A percentile compares a stretch with the other conserved stretches of the same genome.
Evolutionary conservation across 1,284 basidiomycete genomes (phyloP).

Genomic region (Malassezia arunalokei): DNA sequence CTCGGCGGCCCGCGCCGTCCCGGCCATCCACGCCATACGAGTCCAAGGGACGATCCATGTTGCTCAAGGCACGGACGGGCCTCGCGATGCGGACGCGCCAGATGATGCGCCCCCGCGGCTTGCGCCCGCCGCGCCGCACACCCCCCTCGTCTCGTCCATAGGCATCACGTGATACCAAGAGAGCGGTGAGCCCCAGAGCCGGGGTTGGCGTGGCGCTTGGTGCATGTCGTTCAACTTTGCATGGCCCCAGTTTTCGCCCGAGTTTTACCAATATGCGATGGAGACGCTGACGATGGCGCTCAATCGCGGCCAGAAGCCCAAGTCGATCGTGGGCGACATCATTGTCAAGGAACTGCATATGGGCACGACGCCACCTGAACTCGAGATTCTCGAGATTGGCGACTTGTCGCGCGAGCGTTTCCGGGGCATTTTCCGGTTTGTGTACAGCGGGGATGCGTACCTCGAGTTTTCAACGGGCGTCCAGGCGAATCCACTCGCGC

Average conservation of each 20-base stretch:
- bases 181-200: not conserved
- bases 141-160: not conserved
- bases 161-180: not conserved
- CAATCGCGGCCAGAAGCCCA: slow-evolving; percentile 58
- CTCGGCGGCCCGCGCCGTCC: not conserved
- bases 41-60: slow-evolving; percentile 11
- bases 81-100: slow-evolving; percentile 10
- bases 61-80: slow-evolving; percentile 8
- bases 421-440: slow-evolving; percentile 87
- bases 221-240: slow-evolving; percentile 90
- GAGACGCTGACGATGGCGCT: slow-evolving; percentile 47
- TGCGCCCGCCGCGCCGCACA: not conserved
- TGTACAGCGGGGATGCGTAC: slow-evolving; percentile 90
- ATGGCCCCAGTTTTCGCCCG: slow-evolving; percentile 75
- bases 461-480: slow-evolving; percentile 92
- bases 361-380: slow-evolving; percentile 95
- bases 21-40: not conserved
- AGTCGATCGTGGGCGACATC: slow-evolving; percentile 91
- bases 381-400: slow-evolving; percentile 94
- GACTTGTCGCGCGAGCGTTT: slow-evolving; percentile 92
- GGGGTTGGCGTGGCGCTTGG: not conserved
- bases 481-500: slow-evolving; percentile 83
- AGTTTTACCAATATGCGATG: slow-evolving; percentile 49
- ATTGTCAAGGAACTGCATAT: slow-evolving; percentile 95
- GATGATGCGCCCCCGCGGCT: slow-evolving; percentile 4